phyloP scores from a whole-genome alignment of 148 eudicot genomes.

The Diospyros lotus region DNA sequence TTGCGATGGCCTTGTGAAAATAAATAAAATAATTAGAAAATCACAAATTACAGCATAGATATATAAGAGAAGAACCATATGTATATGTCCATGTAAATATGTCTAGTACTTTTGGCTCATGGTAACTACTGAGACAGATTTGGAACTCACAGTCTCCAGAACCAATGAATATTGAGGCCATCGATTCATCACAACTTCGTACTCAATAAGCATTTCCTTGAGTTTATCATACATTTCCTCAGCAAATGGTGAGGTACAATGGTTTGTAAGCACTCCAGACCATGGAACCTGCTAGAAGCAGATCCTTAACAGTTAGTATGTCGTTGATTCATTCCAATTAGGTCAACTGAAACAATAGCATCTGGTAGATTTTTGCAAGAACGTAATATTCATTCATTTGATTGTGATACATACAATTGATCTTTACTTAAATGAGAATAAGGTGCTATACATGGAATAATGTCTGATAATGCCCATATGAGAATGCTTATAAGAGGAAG shows the following conservation, averaged over 20 bases:
- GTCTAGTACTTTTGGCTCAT: background rate
- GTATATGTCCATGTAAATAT: background rate
- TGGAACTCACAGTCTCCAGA: conserved; percentile 70
- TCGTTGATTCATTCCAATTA: background rate
- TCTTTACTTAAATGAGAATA: background rate
- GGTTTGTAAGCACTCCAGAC: conserved; percentile 69
- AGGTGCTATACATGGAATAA: no score
- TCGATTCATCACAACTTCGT: conserved; percentile 71
- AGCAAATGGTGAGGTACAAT: conserved; percentile 80
- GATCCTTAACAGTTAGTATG: background rate
- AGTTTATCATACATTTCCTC: conserved; percentile 69
- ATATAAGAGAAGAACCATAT: conserved; percentile 12
- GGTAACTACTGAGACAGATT: background rate
- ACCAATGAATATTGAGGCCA: conserved; percentile 83
- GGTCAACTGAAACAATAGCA: background rate
- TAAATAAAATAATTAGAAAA: background rate
- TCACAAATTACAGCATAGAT: background rate
- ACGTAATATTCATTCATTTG: background rate
- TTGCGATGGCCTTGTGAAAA: conserved; percentile 58
- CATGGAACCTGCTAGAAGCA: conserved; percentile 52
- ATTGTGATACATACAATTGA: background rate
- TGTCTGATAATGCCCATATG: background rate
- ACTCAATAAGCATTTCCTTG: conserved; percentile 51
- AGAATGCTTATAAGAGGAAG: background rate
- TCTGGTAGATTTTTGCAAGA: background rate